Evolutionary conservation across 2,329 filamentous ascomycete species (phyloP).

Genomic region (Fusarium verticillioides): DNA sequence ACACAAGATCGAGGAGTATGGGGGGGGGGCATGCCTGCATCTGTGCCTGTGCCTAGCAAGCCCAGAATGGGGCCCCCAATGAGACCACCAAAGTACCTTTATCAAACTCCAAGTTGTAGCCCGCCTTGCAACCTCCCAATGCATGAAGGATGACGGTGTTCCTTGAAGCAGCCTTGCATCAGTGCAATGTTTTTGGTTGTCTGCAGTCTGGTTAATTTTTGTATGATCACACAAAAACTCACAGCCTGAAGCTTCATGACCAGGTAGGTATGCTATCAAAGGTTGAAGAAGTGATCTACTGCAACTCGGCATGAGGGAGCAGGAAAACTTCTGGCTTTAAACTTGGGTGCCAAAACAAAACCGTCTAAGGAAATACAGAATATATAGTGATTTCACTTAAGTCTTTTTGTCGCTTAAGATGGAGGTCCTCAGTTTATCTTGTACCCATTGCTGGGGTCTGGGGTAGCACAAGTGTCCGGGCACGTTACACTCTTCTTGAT

Average conservation of each 20-base stretch:
- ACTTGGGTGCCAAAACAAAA: not conserved
- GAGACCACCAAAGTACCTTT: slow-evolving; percentile 14
- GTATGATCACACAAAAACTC: too few relatives aligned
- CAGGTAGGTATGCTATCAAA: not conserved
- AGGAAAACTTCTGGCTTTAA: not conserved
- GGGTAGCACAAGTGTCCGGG: slow-evolving; percentile 23
- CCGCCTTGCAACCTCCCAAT: not conserved
- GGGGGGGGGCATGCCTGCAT: slow-evolving; percentile 22
- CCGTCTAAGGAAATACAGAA: too few relatives aligned
- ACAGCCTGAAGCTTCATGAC: not conserved
- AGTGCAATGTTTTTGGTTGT: not conserved
- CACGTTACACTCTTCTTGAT: slow-evolving; percentile 17
- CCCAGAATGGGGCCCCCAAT: slow-evolving; percentile 26
- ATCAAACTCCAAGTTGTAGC: not conserved
- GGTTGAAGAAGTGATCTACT: slow-evolving; percentile 15
- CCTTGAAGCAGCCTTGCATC: not conserved
- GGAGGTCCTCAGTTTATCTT: not conserved
- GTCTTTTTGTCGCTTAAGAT: not conserved
- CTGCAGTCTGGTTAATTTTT: not conserved
- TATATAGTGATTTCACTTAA: not conserved
- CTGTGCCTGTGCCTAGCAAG: slow-evolving; percentile 20
- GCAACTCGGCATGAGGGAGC: not conserved
- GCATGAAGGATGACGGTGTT: not conserved
- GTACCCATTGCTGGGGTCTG: not conserved
- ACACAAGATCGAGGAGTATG: slow-evolving; percentile 29